Percentiles rank a stretch among this genome's conserved stretches.
Evolutionary conservation across 169 alveolate species (phyloP).

Genomic region (Plasmodium adleri): DNA sequence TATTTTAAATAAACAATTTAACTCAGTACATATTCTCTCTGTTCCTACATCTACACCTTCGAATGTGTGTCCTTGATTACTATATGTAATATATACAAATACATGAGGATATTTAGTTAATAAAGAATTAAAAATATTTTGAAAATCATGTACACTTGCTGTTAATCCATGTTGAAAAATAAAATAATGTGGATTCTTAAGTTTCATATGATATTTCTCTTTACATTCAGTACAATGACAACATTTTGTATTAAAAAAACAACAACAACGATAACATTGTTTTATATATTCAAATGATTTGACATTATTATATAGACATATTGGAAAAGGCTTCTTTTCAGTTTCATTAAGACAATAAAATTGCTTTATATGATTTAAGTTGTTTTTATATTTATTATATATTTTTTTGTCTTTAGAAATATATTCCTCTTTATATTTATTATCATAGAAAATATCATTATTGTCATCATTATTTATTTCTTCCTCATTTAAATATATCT

Average conservation of each 20-base stretch:
- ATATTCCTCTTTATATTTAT: background rate
- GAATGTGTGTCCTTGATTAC: conserved; percentile 81
- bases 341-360: conserved; percentile 61
- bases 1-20: conserved; percentile 75
- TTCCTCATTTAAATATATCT: background rate
- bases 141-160: conserved; percentile 82
- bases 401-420: conserved; percentile 6
- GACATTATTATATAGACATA: conserved; percentile 65
- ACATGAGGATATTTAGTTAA: conserved; percentile 78
- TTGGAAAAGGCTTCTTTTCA: conserved; percentile 57
- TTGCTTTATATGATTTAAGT: conserved; percentile 49
- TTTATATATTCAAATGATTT: conserved; percentile 68
- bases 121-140: conserved; percentile 74
- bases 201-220: conserved; percentile 62
- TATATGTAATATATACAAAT: conserved; percentile 81
- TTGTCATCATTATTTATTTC: background rate
- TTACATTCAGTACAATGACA: conserved; percentile 83
- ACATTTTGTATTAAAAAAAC: conserved; percentile 77
- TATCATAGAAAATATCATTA: background rate
- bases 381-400: conserved; percentile 57
- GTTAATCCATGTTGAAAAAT: conserved; percentile 84
- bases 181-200: conserved; percentile 79
- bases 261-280: conserved; percentile 79
- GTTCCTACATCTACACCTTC: conserved; percentile 82
- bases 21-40: conserved; percentile 78